These are phyloP conservation scores for Paradendryphiella salina DNA, from an alignment of 2,329 filamentous ascomycete species.

Conservation along the genomic window DNA sequence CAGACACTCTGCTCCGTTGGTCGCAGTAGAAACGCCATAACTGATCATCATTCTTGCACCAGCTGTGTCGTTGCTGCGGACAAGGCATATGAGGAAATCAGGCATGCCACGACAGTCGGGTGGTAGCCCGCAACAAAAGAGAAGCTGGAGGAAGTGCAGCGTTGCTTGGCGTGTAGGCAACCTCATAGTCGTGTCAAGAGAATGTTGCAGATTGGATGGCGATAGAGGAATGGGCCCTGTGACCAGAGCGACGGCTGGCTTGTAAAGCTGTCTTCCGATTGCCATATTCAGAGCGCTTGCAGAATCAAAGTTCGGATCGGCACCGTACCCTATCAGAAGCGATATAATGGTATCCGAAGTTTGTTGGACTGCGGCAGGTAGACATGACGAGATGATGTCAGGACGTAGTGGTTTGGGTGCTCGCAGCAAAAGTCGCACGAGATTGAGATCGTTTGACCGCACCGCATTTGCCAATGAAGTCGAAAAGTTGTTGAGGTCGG, in stretches of 20 bases:
- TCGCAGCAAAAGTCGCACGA: slow-evolving; percentile 36
- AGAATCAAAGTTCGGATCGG: slow-evolving; percentile 43
- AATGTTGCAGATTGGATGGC: slow-evolving; percentile 30
- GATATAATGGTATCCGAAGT: slow-evolving; percentile 35
- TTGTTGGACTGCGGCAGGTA: slow-evolving; percentile 39
- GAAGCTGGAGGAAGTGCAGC: slow-evolving; percentile 36
- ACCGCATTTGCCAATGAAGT: slow-evolving; percentile 39
- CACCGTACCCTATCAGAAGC: slow-evolving; percentile 40
- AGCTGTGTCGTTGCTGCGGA: slow-evolving; percentile 31
- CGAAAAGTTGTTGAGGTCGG: slow-evolving; percentile 39
- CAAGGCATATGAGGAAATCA: slow-evolving; percentile 36
- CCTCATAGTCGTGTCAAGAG: slow-evolving; percentile 38
- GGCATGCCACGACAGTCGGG: slow-evolving; percentile 33
- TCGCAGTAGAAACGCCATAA: slow-evolving; percentile 34
- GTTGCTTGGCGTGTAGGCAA: slow-evolving; percentile 34
- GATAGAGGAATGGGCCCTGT: slow-evolving; percentile 34
- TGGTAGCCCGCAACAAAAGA: slow-evolving; percentile 42
- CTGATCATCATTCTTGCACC: slow-evolving; percentile 40
- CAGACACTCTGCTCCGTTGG: slow-evolving; percentile 40
- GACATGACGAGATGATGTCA: slow-evolving; percentile 40
- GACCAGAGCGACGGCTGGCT: slow-evolving; percentile 33
- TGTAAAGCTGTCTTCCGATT: slow-evolving; percentile 38
- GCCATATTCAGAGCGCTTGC: slow-evolving; percentile 40
- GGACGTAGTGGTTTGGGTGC: slow-evolving; percentile 39
- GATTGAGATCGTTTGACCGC: slow-evolving; percentile 36